Conservation (phyloP, 2,329 filamentous ascomycete genomes). For the Drechslerella stenobrocha region DNA sequence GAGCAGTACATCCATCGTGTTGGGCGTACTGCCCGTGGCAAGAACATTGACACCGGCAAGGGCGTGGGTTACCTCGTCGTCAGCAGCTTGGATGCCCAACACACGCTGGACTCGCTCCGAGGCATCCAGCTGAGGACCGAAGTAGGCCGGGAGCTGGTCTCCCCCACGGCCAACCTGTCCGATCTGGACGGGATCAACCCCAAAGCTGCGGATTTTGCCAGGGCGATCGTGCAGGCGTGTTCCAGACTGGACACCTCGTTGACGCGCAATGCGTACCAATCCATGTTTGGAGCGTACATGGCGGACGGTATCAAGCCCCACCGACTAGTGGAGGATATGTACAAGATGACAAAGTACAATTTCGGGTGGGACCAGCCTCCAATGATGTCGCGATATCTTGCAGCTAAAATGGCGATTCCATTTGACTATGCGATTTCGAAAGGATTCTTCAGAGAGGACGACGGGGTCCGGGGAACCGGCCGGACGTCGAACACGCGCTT, state of each 20-base stretch:
- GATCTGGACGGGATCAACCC: conserved; percentile 20
- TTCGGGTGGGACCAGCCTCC: conserved; percentile 24
- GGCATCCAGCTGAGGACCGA: conserved; percentile 57
- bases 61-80: conserved; percentile 67
- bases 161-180: conserved; percentile 61
- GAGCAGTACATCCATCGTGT: conserved; percentile 77
- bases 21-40: conserved; percentile 73
- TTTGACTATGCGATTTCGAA: conserved; percentile 11
- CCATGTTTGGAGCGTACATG: conserved; percentile 15
- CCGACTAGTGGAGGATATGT: conserved; percentile 7
- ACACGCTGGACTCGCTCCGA: conserved; percentile 61
- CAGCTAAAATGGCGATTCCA: conserved; percentile 3
- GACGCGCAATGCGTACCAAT: not conserved
- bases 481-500: conserved; percentile 22
- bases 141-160: conserved; percentile 56
- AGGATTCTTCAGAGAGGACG: conserved; percentile 7
- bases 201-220: conserved; percentile 19
- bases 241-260: conserved; percentile 5
- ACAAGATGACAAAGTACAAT: conserved; percentile 28
- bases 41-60: conserved; percentile 57
- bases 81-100: conserved; percentile 59
- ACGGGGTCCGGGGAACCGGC: not conserved
- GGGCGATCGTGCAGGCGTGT: conserved; percentile 21
- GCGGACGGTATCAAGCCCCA: not conserved
- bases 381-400: conserved; percentile 3